Conservation (phyloP, 495 filamentous ascomycete species). For the Penicillium waksmanii region DNA sequence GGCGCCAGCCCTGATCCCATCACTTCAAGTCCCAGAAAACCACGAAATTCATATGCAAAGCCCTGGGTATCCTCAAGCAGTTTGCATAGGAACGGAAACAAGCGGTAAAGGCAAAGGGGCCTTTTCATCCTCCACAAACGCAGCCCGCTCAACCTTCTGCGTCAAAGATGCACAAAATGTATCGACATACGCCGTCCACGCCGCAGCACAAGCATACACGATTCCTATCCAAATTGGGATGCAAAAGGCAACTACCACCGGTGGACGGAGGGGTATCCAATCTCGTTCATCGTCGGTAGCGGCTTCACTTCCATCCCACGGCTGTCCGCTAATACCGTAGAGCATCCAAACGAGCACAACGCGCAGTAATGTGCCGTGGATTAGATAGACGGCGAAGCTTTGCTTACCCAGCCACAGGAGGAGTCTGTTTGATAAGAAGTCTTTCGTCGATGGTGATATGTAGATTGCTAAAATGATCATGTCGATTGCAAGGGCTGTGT, state of each 20-base stretch:
- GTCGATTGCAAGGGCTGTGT: constrained; percentile 62
- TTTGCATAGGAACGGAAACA: constrained; percentile 38
- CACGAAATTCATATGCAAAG: background rate
- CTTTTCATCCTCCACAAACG: constrained; percentile 59
- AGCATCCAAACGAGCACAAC: constrained; percentile 66
- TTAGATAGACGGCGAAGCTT: constrained; percentile 72
- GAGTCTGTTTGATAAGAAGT: constrained; percentile 58
- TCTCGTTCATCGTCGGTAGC: constrained; percentile 46
- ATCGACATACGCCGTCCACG: constrained; percentile 71
- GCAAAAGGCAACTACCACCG: constrained; percentile 50
- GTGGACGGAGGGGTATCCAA: constrained; percentile 41
- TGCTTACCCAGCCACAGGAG: constrained; percentile 71
- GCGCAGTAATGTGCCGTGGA: constrained; percentile 69
- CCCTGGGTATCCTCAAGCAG: constrained; percentile 20
- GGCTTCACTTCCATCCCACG: constrained; percentile 52
- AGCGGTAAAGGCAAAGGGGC: constrained; percentile 41
- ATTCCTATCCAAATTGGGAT: constrained; percentile 61
- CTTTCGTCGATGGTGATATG: constrained; percentile 60
- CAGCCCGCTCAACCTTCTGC: constrained; percentile 56
- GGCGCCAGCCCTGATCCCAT: background rate
- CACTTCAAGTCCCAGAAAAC: background rate
- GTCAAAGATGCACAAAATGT: constrained; percentile 64
- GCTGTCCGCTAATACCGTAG: constrained; percentile 59
- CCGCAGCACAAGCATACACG: constrained; percentile 58
- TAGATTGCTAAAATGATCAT: constrained; percentile 61